Conservation (phyloP, 2,329 filamentous ascomycete genomes). For the Lachnellula arida region DNA sequence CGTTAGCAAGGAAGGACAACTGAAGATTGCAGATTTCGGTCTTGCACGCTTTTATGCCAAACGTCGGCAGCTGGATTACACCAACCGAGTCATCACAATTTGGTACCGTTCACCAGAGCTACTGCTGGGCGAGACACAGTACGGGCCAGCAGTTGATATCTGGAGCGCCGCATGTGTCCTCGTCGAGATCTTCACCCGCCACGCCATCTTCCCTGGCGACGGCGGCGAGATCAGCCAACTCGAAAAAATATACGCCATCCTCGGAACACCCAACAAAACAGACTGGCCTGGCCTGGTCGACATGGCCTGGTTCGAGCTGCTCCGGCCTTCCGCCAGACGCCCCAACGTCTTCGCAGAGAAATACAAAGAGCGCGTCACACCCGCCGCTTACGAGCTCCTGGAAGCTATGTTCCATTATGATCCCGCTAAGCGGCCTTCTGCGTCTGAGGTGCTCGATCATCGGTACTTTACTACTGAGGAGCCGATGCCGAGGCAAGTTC, state of each 20-base stretch:
- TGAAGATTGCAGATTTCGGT: constrained; percentile 95
- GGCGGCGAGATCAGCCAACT: constrained; percentile 94
- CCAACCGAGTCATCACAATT: constrained; percentile 96
- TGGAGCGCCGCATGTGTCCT: constrained; percentile 98
- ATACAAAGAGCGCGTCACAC: constrained; percentile 72
- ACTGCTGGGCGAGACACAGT: constrained; percentile 84
- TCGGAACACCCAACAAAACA: constrained; percentile 78
- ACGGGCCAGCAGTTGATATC: constrained; percentile 85
- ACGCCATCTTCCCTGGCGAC: constrained; percentile 92
- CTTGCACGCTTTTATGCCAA: constrained; percentile 96
- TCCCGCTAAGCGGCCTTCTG: constrained; percentile 75
- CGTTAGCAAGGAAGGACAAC: constrained; percentile 79
- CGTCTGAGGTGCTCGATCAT: constrained; percentile 79
- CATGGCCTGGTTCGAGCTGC: constrained; percentile 94
- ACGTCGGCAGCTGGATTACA: constrained; percentile 86
- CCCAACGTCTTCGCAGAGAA: constrained; percentile 75
- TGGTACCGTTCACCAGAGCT: constrained; percentile 94
- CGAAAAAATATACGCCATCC: constrained; percentile 89
- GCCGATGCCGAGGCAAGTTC: constrained; percentile 69
- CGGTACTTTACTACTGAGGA: constrained; percentile 83
- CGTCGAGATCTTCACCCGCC: constrained; percentile 90
- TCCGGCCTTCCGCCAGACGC: constrained; percentile 71
- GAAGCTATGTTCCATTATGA: constrained; percentile 85
- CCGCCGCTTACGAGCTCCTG: constrained; percentile 78
- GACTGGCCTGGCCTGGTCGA: constrained; percentile 91